Evolutionary conservation across 345 rosid species (phyloP).

Genomic region (Sapria himalayana): DNA sequence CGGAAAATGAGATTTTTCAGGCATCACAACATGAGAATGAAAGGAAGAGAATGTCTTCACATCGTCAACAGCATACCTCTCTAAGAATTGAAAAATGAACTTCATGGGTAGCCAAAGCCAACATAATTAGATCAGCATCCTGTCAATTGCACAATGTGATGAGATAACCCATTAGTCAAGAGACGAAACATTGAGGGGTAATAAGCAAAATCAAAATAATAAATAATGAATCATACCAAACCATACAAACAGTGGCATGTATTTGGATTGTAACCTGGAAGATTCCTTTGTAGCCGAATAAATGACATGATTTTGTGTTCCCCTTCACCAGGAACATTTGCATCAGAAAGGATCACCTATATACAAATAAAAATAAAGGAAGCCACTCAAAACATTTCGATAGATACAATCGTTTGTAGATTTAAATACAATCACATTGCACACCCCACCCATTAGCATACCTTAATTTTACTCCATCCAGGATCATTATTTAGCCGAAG

Average conservation of each 20-base stretch:
- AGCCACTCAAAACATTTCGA: too few relatives aligned
- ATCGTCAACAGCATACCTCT: too few relatives aligned
- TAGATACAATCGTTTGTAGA: too few relatives aligned
- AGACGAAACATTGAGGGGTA: background rate
- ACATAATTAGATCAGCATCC: conserved; percentile 98
- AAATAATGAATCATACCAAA: conserved; percentile 47
- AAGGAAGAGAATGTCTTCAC: too few relatives aligned
- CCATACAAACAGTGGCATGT: conserved; percentile 87
- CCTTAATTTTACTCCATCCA: conserved; percentile 91
- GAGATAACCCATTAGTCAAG: conserved; percentile 8
- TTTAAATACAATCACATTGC: too few relatives aligned
- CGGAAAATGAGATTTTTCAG: too few relatives aligned
- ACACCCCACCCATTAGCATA: conserved; percentile 12
- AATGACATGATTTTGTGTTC: conserved; percentile 92
- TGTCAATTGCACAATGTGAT: conserved; percentile 15
- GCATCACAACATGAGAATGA: too few relatives aligned
- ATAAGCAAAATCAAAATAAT: background rate
- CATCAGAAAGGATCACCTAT: conserved; percentile 94
- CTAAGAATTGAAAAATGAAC: conserved; percentile 85
- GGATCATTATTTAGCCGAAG: conserved; percentile 70
- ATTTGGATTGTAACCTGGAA: conserved; percentile 76
- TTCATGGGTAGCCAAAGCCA: conserved; percentile 92
- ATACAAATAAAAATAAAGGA: conserved; percentile 13
- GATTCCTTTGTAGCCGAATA: conserved; percentile 74
- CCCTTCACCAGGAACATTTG: conserved; percentile 99